Evolutionary conservation across 73 alveolate species (phyloP), one percentile per base, ranked within the genome.

Genomic region (Tetrahymena thermophila): DNA sequence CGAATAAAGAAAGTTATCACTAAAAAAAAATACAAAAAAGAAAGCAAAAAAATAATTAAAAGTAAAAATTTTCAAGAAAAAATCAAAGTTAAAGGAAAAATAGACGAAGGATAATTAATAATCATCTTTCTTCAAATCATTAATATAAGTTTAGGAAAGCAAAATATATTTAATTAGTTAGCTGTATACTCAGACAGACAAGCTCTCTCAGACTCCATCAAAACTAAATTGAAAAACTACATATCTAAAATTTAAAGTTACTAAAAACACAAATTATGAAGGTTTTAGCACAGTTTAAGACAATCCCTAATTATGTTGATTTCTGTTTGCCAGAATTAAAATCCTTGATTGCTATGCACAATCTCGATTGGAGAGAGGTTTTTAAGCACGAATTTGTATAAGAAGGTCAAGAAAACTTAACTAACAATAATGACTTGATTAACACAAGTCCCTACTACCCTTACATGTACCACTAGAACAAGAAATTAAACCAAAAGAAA

Each of bases 391-490:
- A 71, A 71, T 71, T 71, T 8, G 89, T 71, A n/a, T 71, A 71
- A 3, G 89, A 71, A 71, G 89, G 89, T 25, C 23, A 71, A 71
- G 89, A 71, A 71, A 71, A 71, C 37, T 31, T 21, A 71, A 25
- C 21, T 71, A 28, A 3, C 89, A 71, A 71, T 71, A 71, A 13
- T n/a, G 89, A 71, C 31, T 71, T 28, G 37, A 71, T 71, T 21
- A 71, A 71, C 89, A 71, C 89, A n/a, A 71, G 89, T 71, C 89
- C 35, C 37, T 71, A 71, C 89, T 71, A 71, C 89, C 89, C 89
- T 3, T 71, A 71, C 37, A 71, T 71, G 89, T 11, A 71, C 31
- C 89, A 71, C 37, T 10, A n/a, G 7, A 71, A 71, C 37, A 71
- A 71, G 37, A 71, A 71, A 71, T 71, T 71, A 71, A 71, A 71